Evolutionary conservation across 2,329 filamentous ascomycete species (phyloP).

Genomic region (Raffaelea ambrosiae): DNA sequence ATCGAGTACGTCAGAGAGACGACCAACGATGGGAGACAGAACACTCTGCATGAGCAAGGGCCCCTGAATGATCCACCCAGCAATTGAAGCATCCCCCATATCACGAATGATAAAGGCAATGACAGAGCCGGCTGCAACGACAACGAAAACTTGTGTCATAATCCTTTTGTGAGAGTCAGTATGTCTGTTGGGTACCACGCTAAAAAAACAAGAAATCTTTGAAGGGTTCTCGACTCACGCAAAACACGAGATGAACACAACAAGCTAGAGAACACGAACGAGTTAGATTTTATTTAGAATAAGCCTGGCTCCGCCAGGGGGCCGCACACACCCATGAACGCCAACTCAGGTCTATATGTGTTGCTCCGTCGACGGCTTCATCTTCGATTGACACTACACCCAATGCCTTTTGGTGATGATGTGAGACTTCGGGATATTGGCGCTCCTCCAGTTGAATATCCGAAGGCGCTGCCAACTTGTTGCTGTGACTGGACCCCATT

Average conservation of each 20-base stretch:
- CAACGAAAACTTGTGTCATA: constrained; percentile 46
- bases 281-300: background rate
- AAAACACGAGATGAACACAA: constrained; percentile 39
- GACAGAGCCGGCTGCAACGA: constrained; percentile 45
- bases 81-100: constrained; percentile 37
- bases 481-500: background rate
- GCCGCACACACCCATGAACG: constrained; percentile 36
- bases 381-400: constrained; percentile 15
- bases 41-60: constrained; percentile 50
- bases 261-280: constrained; percentile 15
- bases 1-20: constrained; percentile 47
- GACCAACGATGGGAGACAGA: constrained; percentile 45
- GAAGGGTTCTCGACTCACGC: constrained; percentile 20
- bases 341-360: constrained; percentile 43
- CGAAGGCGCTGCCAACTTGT: background rate
- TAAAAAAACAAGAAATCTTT: background rate
- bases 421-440: background rate
- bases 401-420: constrained; percentile 6
- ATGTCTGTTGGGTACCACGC: too few species aligned
- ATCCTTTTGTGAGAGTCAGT: constrained; percentile 22
- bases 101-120: constrained; percentile 48
- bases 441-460: background rate
- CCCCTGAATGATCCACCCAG: constrained; percentile 49
- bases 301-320: background rate
- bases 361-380: constrained; percentile 21